Conservation (phyloP, 129 eudicot genomes). For the Apium graveolens region DNA sequence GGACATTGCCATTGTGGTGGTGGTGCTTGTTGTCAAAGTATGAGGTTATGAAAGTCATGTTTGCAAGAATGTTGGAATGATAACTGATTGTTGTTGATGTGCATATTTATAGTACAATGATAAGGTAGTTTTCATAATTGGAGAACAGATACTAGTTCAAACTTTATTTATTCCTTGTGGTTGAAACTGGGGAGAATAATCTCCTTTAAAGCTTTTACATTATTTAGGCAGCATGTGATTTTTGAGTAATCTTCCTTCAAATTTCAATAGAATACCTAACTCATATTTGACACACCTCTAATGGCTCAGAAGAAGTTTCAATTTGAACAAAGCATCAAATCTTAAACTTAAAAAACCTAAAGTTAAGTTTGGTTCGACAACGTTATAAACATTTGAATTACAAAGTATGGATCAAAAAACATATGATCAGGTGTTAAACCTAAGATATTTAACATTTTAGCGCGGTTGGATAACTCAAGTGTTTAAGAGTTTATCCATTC, state of each 20-base stretch:
- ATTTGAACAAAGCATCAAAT: neutral
- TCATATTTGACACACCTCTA: slow-evolving; percentile 5
- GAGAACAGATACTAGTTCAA: neutral
- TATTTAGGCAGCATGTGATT: neutral
- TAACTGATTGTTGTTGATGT: neutral
- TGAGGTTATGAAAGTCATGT: neutral
- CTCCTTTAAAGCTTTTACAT: neutral
- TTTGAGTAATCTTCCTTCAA: neutral
- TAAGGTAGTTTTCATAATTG: neutral
- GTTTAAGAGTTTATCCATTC: too few species aligned
- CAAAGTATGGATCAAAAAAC: too few species aligned
- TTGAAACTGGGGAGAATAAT: neutral
- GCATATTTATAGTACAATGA: neutral
- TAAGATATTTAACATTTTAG: too few species aligned
- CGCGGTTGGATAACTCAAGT: too few species aligned
- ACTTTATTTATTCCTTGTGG: neutral
- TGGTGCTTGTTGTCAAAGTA: neutral
- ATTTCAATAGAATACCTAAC: neutral
- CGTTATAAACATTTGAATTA: neutral
- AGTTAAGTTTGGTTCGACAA: neutral
- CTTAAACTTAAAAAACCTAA: neutral
- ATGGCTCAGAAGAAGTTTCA: neutral
- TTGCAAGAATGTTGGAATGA: neutral
- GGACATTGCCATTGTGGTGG: neutral
- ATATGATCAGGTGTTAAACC: too few species aligned